Evolutionary conservation across 83 land plant species (phyloP), one percentile per base, ranked within the genome.

Genomic region (Thuja plicata): DNA sequence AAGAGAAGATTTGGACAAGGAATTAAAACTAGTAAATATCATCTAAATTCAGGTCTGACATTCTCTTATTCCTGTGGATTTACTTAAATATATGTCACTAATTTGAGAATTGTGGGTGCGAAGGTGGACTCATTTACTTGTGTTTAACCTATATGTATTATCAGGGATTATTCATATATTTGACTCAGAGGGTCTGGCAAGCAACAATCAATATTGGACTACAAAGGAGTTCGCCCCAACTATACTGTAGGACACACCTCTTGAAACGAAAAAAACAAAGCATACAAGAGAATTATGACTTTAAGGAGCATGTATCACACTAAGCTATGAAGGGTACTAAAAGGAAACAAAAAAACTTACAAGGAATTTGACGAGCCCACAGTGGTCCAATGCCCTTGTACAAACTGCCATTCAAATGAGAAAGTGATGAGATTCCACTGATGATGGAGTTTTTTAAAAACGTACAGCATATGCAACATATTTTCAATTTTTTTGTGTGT

Each of bases 301-400:
- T 11, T 21, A 52, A 52, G 27, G 15, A 86, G 12, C 35, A 50
- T 52, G 74, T 32, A 50, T 30, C 41, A 9, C 73, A 57, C 55
- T 57, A n/a, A 45, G 24, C 11, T 52, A 87, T 40, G 24, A 19
- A 30, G 27, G 43, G 77, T 24, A 43, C 41, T 87, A 43, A 24
- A 43, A 74, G 21, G 21, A 82, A 62, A n/a, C n/a, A 12, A 10
- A 3, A 35, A 46, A 83, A 86, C 95, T 93, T 95, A 95, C 96
- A 97, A 52, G 98, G 98, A 88, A 97, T 93, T 86, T 96, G 98
- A n/a, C 98, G 93, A 6, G 93, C 98, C 98, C 98, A 96, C 1
- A 96, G 96, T 19, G 98, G 96, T 83, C 92, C 94, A n/a, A 97
- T 38, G 1, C 98, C 98, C 93, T 94, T 95, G 92, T 97, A 95